A percentile compares a stretch with the other conserved stretches of the same genome.
phyloP scores from a whole-genome alignment of 2,329 filamentous ascomycete genomes.

The Lachnellula arida region DNA sequence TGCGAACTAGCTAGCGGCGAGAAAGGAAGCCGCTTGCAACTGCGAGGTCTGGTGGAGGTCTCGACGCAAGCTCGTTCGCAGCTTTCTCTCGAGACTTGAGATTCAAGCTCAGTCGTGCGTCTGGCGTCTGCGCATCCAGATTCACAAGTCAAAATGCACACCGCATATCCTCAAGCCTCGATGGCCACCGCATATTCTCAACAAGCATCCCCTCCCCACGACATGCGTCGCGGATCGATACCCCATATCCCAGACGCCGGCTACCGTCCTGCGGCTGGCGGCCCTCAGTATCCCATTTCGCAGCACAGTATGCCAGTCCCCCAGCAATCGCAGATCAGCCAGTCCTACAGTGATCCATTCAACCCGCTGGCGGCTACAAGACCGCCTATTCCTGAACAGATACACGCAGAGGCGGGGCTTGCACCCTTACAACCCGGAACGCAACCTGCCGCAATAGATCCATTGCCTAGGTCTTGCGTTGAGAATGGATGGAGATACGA shows the following conservation, averaged over 20 bases:
- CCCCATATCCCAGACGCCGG: conserved; percentile 11
- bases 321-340: conserved; percentile 16
- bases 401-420: conserved; percentile 11
- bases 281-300: conserved; percentile 9
- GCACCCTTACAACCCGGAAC: conserved; percentile 16
- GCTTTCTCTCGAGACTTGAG: conserved; percentile 1
- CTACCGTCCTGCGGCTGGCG: conserved; percentile 11
- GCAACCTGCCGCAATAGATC: conserved; percentile 15
- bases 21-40: too few relatives aligned
- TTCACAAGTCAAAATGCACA: neutral
- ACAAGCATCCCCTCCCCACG: conserved; percentile 16
- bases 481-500: conserved; percentile 27
- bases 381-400: conserved; percentile 18
- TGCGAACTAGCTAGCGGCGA: neutral
- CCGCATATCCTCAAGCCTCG: neutral
- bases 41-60: neutral
- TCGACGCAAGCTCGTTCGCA: neutral
- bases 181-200: conserved; percentile 26
- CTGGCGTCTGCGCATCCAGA: neutral
- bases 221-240: conserved; percentile 15
- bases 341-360: conserved; percentile 15
- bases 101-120: conserved; percentile 4
- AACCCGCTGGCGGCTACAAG: conserved; percentile 14
- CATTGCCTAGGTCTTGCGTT: conserved; percentile 13
- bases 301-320: conserved; percentile 25